Conservation (phyloP, 352 stramenopile genomes). For the Globisporangium barbulae region DNA sequence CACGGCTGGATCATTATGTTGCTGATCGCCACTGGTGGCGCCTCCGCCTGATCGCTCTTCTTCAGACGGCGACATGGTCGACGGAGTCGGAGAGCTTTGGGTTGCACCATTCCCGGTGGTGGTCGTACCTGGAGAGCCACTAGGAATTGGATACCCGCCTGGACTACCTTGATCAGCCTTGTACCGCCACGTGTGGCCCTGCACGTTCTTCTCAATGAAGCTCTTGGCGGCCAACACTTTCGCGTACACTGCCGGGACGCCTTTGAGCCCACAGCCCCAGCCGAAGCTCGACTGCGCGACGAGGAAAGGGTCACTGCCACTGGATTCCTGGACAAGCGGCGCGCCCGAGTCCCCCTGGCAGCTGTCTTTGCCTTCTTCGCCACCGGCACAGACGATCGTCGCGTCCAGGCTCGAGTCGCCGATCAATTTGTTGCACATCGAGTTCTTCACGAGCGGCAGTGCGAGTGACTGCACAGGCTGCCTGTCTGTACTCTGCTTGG, state of each 20-base stretch:
- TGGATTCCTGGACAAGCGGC: slow-evolving; percentile 22
- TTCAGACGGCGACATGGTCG: slow-evolving; percentile 1
- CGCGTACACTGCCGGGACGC: slow-evolving; percentile 34
- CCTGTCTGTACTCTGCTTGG: neutral
- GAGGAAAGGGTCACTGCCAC: slow-evolving; percentile 6
- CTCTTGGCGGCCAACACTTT: slow-evolving; percentile 18
- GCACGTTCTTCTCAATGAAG: slow-evolving; percentile 30
- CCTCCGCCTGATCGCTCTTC: slow-evolving; percentile 8
- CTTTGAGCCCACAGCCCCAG: slow-evolving; percentile 28
- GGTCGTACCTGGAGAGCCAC: neutral
- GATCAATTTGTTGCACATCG: slow-evolving; percentile 18
- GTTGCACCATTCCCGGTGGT: neutral
- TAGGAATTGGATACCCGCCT: neutral
- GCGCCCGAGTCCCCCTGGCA: slow-evolving; percentile 42
- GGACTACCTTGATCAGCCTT: neutral
- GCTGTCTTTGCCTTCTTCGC: slow-evolving; percentile 30
- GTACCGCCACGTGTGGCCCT: slow-evolving; percentile 26
- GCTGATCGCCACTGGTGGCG: neutral
- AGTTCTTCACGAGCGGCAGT: slow-evolving; percentile 24
- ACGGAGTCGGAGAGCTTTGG: neutral
- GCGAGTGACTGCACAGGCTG: slow-evolving; percentile 18
- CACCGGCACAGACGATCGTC: slow-evolving; percentile 38
- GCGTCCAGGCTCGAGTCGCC: slow-evolving; percentile 18
- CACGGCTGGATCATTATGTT: neutral
- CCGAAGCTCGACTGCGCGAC: slow-evolving; percentile 36